A percentile compares a stretch with the other conserved stretches of the same genome.
Evolutionary conservation across 2,329 filamentous ascomycete species (phyloP).

Genomic region (Moelleriella libera): DNA sequence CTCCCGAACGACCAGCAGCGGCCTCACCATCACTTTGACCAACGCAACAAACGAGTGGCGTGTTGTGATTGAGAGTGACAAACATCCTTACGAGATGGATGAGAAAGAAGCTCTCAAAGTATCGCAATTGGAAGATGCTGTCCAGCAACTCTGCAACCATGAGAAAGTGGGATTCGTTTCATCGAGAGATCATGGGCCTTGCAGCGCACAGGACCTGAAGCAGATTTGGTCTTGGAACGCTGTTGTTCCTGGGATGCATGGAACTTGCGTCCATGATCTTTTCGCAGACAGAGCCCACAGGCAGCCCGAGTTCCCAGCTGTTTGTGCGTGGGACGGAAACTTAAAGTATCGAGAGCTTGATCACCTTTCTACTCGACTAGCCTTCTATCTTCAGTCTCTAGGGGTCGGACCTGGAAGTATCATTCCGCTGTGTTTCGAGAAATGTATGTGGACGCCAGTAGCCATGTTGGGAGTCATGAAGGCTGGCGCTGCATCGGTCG

Average conservation of each 20-base stretch:
- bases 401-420: slow-evolving; percentile 11
- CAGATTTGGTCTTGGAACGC: slow-evolving; percentile 8
- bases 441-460: slow-evolving; percentile 17
- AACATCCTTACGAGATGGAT: neutral
- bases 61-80: neutral
- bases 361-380: slow-evolving; percentile 3
- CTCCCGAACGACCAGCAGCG: neutral
- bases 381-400: slow-evolving; percentile 1
- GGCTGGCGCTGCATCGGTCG: slow-evolving; percentile 12
- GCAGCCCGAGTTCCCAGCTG: slow-evolving; percentile 6
- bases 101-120: neutral
- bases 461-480: slow-evolving; percentile 18
- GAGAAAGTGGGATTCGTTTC: neutral
- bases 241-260: slow-evolving; percentile 1
- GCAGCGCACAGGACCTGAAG: neutral
- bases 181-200: neutral
- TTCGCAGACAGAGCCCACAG: slow-evolving; percentile 4
- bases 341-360: slow-evolving; percentile 11
- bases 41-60: neutral
- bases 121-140: neutral
- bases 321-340: slow-evolving; percentile 13
- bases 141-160: neutral
- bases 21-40: neutral
- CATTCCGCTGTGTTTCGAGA: slow-evolving; percentile 20
- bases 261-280: slow-evolving; percentile 9